These are phyloP conservation scores for Sonneratia caseolaris DNA, from an alignment of 345 rosid genomes.

Conservation along the genomic window DNA sequence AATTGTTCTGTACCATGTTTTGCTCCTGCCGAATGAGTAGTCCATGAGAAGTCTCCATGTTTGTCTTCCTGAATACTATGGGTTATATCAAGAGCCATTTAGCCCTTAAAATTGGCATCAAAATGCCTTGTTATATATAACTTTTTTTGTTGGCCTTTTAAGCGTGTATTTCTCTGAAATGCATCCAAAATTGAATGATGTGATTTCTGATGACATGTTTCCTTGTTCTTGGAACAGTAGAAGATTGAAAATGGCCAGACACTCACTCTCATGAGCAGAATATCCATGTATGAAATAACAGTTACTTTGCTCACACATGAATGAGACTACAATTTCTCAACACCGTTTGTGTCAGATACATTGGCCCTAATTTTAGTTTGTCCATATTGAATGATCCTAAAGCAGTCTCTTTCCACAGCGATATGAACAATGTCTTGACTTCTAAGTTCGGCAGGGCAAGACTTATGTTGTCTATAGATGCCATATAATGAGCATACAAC, in stretches of 20 bases:
- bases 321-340: background rate
- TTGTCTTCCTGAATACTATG: no score
- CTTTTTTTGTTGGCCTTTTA: background rate
- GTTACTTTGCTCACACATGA: background rate
- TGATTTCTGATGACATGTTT: background rate
- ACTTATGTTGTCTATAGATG: constrained; percentile 25
- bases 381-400: background rate
- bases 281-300: background rate
- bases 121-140: no score
- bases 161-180: background rate
- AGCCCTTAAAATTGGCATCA: no score
- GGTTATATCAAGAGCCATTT: no score
- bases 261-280: background rate
- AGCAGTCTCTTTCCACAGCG: constrained; percentile 9
- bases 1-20: background rate
- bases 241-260: background rate
- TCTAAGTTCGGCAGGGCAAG: background rate
- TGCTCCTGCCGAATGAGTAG: no score
- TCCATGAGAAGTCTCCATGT: no score
- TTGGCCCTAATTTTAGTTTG: background rate
- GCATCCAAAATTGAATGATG: background rate
- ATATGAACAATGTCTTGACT: constrained; percentile 7
- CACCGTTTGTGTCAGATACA: background rate
- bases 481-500: constrained; percentile 9
- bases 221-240: background rate